Evolutionary conservation across 1,139 yeast species (phyloP).

Genomic region (Blastobotrys buckinghamii): DNA sequence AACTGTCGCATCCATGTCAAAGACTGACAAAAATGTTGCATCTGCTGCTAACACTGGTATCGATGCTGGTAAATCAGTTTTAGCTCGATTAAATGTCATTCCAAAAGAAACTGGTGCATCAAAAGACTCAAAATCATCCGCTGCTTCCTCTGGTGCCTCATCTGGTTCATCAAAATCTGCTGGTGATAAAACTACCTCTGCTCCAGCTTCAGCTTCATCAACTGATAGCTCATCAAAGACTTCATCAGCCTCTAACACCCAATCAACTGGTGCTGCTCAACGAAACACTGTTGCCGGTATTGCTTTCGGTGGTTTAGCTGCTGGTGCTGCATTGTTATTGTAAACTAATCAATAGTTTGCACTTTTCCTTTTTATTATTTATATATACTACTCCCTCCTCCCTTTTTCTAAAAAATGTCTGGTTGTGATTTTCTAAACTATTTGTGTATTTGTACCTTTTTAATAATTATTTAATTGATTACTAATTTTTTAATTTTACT

Average conservation of each 20-base stretch:
- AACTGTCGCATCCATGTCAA: conserved; percentile 3
- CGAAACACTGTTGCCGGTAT: conserved; percentile 9
- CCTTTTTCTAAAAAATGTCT: no score
- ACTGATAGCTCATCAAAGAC: background rate
- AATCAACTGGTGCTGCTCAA: conserved; percentile 5
- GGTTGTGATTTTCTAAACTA: no score
- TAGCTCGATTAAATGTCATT: background rate
- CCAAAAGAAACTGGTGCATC: conserved; percentile 3
- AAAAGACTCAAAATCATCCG: background rate
- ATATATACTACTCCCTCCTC: background rate
- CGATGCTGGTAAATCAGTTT: conserved; percentile 1
- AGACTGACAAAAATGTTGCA: conserved; percentile 9
- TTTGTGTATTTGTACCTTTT: background rate
- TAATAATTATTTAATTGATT: background rate
- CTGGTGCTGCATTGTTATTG: conserved; percentile 8
- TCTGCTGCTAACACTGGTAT: conserved; percentile 9
- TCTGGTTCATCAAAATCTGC: background rate
- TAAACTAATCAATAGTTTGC: background rate
- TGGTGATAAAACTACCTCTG: background rate
- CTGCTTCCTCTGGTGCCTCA: background rate
- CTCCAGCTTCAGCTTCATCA: background rate
- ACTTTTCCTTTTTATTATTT: background rate
- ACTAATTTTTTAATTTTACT: no score
- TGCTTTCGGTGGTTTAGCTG: conserved; percentile 11
- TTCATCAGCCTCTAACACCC: background rate